Conservation (phyloP, 768 basidiomycete genomes). For the Lentinula sp. region DNA sequence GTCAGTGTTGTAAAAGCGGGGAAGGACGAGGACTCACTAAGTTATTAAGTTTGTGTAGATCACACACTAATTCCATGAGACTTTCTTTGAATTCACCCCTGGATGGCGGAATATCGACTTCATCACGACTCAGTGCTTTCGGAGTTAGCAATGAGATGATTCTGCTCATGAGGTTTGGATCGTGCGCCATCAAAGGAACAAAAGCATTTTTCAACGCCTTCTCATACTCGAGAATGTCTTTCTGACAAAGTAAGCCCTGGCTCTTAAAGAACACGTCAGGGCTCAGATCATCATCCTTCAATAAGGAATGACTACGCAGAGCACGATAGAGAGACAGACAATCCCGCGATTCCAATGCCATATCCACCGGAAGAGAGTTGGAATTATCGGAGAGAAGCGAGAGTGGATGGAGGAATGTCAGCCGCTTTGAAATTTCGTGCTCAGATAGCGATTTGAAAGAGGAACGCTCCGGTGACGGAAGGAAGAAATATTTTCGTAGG, state of each 20-base stretch:
- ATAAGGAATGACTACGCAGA: constrained; percentile 19
- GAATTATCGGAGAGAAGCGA: constrained; percentile 50
- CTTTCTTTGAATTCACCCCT: not conserved
- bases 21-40: not conserved
- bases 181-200: constrained; percentile 15
- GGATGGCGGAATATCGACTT: not conserved
- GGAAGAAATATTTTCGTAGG: constrained; percentile 61
- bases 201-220: constrained; percentile 39
- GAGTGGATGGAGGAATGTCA: constrained; percentile 60
- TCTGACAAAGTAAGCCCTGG: constrained; percentile 41
- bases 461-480: constrained; percentile 15
- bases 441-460: constrained; percentile 32
- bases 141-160: not conserved
- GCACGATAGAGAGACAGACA: constrained; percentile 45
- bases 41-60: not conserved
- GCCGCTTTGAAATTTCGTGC: constrained; percentile 30
- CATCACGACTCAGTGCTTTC: not conserved
- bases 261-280: constrained; percentile 41
- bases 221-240: constrained; percentile 58
- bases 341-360: constrained; percentile 58
- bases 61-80: not conserved
- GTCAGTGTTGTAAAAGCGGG: not conserved
- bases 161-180: constrained; percentile 1
- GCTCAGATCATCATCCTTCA: constrained; percentile 26
- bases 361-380: constrained; percentile 48